These are phyloP conservation scores for Lactarius evosmus DNA, from an alignment of 768 basidiomycete genomes.

Conservation along the genomic window DNA sequence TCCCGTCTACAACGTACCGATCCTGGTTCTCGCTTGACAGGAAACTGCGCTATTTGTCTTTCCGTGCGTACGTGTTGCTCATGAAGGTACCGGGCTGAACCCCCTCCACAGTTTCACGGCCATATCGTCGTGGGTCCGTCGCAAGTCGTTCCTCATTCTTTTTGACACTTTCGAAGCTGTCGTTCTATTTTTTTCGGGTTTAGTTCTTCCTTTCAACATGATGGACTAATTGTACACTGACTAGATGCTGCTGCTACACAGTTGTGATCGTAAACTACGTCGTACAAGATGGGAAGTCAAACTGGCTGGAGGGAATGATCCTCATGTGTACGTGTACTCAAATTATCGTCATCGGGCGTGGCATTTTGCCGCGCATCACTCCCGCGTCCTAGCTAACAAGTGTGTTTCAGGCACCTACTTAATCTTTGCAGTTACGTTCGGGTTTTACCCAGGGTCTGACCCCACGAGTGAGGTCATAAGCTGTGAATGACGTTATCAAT, in stretches of 20 bases:
- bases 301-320: slow-evolving; percentile 81
- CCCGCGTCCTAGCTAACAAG: slow-evolving; percentile 12
- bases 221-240: background rate
- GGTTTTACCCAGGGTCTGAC: slow-evolving; percentile 49
- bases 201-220: background rate
- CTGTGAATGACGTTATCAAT: background rate
- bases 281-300: slow-evolving; percentile 78
- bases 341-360: background rate
- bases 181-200: slow-evolving; percentile 49
- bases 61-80: slow-evolving; percentile 48
- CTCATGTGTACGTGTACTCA: slow-evolving; percentile 54
- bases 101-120: slow-evolving; percentile 56
- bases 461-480: slow-evolving; percentile 10
- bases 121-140: slow-evolving; percentile 73
- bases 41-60: slow-evolving; percentile 85
- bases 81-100: background rate
- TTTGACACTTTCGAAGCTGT: slow-evolving; percentile 90
- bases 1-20: background rate
- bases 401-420: slow-evolving; percentile 53
- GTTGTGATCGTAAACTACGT: slow-evolving; percentile 82
- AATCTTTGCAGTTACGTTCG: slow-evolving; percentile 67
- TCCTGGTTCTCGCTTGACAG: slow-evolving; percentile 35
- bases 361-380: background rate
- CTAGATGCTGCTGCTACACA: slow-evolving; percentile 28
- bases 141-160: slow-evolving; percentile 73